These are phyloP conservation scores for Drechslerella dactyloides DNA, from an alignment of 2,329 filamentous ascomycete genomes.

Conservation along the genomic window DNA sequence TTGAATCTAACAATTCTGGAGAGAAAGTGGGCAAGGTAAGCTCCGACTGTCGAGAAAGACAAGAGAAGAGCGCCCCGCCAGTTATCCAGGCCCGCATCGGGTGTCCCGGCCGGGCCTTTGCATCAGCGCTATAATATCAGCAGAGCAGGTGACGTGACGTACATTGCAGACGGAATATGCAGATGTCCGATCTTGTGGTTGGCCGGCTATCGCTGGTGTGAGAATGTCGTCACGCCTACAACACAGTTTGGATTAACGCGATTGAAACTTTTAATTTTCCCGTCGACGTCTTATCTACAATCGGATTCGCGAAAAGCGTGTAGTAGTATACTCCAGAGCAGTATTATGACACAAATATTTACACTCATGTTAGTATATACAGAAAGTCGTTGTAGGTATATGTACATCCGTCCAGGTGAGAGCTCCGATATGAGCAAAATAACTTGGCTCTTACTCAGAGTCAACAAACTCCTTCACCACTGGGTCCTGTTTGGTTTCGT, in stretches of 20 bases:
- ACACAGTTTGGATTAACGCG: neutral
- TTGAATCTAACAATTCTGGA: conserved; percentile 37
- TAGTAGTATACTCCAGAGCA: too few species aligned
- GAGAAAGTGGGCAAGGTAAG: conserved; percentile 15
- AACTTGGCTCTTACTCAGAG: too few species aligned
- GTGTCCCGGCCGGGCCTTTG: conserved; percentile 27
- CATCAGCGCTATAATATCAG: conserved; percentile 34
- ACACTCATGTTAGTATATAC: too few species aligned
- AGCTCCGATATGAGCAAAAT: neutral
- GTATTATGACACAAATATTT: too few species aligned
- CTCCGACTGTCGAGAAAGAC: conserved; percentile 10
- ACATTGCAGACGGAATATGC: conserved; percentile 29
- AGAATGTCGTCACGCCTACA: neutral
- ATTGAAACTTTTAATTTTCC: neutral
- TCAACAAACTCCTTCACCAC: too few species aligned
- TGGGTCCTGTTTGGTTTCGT: too few species aligned
- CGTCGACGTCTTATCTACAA: too few species aligned
- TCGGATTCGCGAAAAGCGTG: too few species aligned
- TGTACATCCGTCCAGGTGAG: neutral
- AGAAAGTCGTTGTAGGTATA: too few species aligned
- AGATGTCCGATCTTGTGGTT: conserved; percentile 33
- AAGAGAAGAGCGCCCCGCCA: conserved; percentile 7
- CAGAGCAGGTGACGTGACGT: conserved; percentile 48
- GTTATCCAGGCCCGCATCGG: conserved; percentile 35
- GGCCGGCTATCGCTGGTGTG: conserved; percentile 14